Evolutionary conservation across 306 rosid species (phyloP).

Genomic region (Prunus fruticosa): DNA sequence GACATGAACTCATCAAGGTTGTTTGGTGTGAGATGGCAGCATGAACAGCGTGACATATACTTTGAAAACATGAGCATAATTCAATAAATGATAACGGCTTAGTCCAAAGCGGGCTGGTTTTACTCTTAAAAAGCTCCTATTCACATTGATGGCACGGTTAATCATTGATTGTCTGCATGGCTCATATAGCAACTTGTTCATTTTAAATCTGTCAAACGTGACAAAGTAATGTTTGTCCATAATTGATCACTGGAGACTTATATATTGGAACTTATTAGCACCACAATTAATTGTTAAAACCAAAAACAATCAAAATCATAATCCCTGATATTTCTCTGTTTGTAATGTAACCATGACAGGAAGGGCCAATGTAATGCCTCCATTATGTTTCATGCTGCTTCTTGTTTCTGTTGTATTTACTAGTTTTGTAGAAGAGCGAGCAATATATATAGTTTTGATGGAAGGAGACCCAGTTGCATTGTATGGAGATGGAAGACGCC

Average conservation of each 20-base stretch:
- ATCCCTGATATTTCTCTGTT: background rate
- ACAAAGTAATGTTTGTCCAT: background rate
- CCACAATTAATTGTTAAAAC: background rate
- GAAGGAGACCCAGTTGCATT: slow-evolving; percentile 56
- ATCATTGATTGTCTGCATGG: slow-evolving; percentile 4
- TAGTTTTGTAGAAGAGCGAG: slow-evolving; percentile 49
- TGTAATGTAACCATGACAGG: slow-evolving; percentile 12
- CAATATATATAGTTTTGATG: slow-evolving; percentile 61
- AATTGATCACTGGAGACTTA: background rate
- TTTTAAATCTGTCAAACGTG: background rate
- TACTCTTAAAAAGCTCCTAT: background rate
- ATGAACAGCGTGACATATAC: slow-evolving; percentile 9
- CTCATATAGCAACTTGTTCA: background rate
- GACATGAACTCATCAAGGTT: background rate
- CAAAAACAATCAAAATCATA: background rate
- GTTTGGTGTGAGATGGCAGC: slow-evolving; percentile 28
- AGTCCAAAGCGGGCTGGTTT: background rate
- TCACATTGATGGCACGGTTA: slow-evolving; percentile 17
- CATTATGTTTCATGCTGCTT: slow-evolving; percentile 6
- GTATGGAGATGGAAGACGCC: slow-evolving; percentile 24
- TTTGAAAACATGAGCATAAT: background rate
- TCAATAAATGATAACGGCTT: slow-evolving; percentile 12
- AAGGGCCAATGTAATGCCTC: background rate
- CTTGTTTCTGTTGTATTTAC: background rate
- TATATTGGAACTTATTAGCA: background rate